phyloP scores from a whole-genome alignment of 495 filamentous ascomycete genomes.

The Penicillium tannophilum region DNA sequence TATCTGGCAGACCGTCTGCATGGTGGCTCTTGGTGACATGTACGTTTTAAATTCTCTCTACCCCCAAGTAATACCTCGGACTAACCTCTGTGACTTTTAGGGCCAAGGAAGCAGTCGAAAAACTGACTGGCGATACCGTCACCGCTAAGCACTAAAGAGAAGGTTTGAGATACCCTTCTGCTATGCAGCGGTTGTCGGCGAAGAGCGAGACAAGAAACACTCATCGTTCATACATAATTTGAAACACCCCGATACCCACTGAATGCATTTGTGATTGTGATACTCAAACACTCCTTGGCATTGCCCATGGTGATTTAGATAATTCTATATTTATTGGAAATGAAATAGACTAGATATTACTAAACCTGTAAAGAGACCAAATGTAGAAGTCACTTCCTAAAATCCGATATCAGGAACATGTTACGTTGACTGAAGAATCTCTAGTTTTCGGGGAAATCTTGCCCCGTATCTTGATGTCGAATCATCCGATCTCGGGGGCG shows the following conservation, averaged over 20 bases:
- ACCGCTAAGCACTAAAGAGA: slow-evolving; percentile 92
- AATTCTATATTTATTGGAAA: no score
- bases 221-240: slow-evolving; percentile 16
- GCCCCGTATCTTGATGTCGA: background rate
- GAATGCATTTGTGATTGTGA: slow-evolving; percentile 17
- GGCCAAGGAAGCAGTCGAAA: slow-evolving; percentile 96
- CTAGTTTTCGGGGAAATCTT: background rate
- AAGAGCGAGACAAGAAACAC: slow-evolving; percentile 2
- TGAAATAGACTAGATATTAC: no score
- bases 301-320: no score
- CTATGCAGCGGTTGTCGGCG: slow-evolving; percentile 28
- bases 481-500: slow-evolving; percentile 27
- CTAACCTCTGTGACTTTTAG: slow-evolving; percentile 58
- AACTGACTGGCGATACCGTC: slow-evolving; percentile 89
- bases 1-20: slow-evolving; percentile 99
- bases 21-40: slow-evolving; percentile 99
- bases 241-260: slow-evolving; percentile 29
- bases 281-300: background rate
- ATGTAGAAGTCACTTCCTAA: no score
- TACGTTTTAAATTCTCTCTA: slow-evolving; percentile 51
- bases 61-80: slow-evolving; percentile 20
- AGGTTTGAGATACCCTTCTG: slow-evolving; percentile 55
- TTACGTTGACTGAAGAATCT: no score
- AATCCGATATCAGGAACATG: no score
- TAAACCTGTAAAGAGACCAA: no score